Percentiles rank a stretch among this genome's conserved stretches.
Conservation (phyloP, 768 basidiomycete species). For the Cystobasidium ongulense region DNA sequence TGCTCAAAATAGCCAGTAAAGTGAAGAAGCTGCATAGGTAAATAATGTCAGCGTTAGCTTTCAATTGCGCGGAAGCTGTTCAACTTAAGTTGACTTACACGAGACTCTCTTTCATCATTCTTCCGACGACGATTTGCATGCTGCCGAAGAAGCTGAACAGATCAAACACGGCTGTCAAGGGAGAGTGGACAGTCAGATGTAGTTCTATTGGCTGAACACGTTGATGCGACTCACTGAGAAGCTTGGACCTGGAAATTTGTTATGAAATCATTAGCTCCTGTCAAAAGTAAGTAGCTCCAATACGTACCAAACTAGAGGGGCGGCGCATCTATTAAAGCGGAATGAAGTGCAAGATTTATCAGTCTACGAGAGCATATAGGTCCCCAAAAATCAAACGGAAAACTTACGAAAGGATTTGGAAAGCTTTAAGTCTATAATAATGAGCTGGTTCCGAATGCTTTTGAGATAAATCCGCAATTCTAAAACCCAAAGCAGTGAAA, state of each 20-base stretch:
- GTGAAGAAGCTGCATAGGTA: constrained; percentile 46
- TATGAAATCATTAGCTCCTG: no score
- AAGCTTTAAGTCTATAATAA: constrained; percentile 32
- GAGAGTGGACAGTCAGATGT: neutral
- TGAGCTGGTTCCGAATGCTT: constrained; percentile 18
- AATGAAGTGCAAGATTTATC: neutral
- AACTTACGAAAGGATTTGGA: constrained; percentile 36
- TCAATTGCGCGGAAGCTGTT: no score
- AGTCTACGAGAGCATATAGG: neutral
- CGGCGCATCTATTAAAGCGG: constrained; percentile 11
- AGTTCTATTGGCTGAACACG: neutral
- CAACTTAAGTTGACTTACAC: constrained; percentile 24
- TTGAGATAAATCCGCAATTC: constrained; percentile 35
- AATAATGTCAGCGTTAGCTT: no score
- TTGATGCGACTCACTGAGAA: constrained; percentile 30
- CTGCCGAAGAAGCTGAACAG: constrained; percentile 37
- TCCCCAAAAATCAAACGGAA: neutral
- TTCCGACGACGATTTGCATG: constrained; percentile 47
- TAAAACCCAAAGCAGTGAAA: constrained; percentile 35
- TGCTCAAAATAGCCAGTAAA: constrained; percentile 39
- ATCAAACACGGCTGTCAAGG: constrained; percentile 34
- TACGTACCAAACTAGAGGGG: constrained; percentile 38
- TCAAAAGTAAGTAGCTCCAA: neutral
- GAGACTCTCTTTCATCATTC: constrained; percentile 44
- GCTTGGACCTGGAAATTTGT: constrained; percentile 33